Evolutionary conservation across 2,329 filamentous ascomycete genomes (phyloP), one percentile per base, ranked within the genome.

Genomic region (Fusarium camptoceras): DNA sequence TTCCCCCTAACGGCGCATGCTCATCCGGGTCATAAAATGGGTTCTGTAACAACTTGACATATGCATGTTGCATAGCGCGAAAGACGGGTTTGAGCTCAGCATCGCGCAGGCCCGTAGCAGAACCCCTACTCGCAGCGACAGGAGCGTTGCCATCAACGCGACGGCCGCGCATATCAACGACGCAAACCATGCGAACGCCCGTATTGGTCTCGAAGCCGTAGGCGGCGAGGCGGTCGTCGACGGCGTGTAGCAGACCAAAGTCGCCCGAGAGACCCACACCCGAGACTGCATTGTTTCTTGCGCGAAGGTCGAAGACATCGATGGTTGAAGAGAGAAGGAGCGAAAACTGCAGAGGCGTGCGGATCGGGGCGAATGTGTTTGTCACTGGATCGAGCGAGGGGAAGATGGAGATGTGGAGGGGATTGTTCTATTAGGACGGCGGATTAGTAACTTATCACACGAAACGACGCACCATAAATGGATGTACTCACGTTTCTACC

Each of bases 131-230:
- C 10, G 58, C 69, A 44, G 66, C 66, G 4, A 64, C 63, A 12
- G 74, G 76, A 53, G 64, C 54, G 46, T 63, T 61, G 2, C 59
- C 59, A 30, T 80, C 82, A 55, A 84, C 81, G 51, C 86, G 82
- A 24, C 91, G 85, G 3, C 94, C 94, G 72, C 94, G 89, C 88
- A 97, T 94, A 81, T 99, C 95, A 30, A 98, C 91, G 6, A 98
- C 89, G 68, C 94, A 91, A 34, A 98, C 90, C 76, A 99, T 90
- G 78, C 95, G 94, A 69, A 97, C 89, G 42, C 94, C 94, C 27
- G 96, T 98, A 81, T 97, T 98, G 59, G 96, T 98, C 81, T 98
- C 88, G 89, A 93, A 98, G 75, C 96, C 96, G 83, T 98, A 99
- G 72, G 94, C 92, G 37, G 94, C 94, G 48, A 98, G 87, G 27